Conservation (phyloP, 768 basidiomycete species). For the Sistotremastrum niveocremeum region DNA sequence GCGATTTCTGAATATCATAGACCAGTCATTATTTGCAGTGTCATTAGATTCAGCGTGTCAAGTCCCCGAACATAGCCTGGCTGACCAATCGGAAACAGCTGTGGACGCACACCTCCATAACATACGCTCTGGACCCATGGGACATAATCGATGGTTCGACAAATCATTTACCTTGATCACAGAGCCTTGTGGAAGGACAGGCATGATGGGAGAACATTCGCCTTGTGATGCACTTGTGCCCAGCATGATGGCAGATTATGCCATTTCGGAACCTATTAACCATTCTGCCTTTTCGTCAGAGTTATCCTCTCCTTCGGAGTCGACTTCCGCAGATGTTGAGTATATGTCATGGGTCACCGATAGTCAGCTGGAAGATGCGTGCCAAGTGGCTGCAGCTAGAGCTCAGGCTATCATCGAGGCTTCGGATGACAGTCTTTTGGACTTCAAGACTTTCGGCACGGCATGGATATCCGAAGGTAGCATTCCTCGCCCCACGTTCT, state of each 20-base stretch:
- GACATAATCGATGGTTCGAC: slow-evolving; percentile 81
- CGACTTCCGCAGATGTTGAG: slow-evolving; percentile 18
- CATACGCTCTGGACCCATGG: slow-evolving; percentile 48
- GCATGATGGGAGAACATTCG: slow-evolving; percentile 83
- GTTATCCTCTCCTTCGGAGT: slow-evolving; percentile 1
- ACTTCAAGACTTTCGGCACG: slow-evolving; percentile 71
- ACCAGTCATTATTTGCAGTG: slow-evolving; percentile 65
- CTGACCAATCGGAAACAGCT: slow-evolving; percentile 15
- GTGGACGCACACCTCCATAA: slow-evolving; percentile 68
- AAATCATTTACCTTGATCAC: slow-evolving; percentile 74
- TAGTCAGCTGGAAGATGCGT: slow-evolving; percentile 39
- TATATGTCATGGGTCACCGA: slow-evolving; percentile 68
- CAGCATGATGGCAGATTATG: slow-evolving; percentile 75
- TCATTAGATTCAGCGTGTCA: slow-evolving; percentile 44
- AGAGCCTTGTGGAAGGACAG: slow-evolving; percentile 73
- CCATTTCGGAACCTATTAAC: slow-evolving; percentile 56
- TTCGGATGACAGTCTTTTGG: slow-evolving; percentile 74
- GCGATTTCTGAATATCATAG: slow-evolving; percentile 44
- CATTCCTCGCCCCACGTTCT: neutral
- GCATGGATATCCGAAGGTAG: slow-evolving; percentile 75
- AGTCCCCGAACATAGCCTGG: slow-evolving; percentile 8
- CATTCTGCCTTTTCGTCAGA: slow-evolving; percentile 22
- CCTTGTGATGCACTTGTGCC: slow-evolving; percentile 85
- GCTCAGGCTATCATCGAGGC: slow-evolving; percentile 51
- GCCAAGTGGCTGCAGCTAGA: slow-evolving; percentile 39